Evolutionary conservation across 768 basidiomycete species (phyloP).

Genomic region (Serendipita vermifera): DNA sequence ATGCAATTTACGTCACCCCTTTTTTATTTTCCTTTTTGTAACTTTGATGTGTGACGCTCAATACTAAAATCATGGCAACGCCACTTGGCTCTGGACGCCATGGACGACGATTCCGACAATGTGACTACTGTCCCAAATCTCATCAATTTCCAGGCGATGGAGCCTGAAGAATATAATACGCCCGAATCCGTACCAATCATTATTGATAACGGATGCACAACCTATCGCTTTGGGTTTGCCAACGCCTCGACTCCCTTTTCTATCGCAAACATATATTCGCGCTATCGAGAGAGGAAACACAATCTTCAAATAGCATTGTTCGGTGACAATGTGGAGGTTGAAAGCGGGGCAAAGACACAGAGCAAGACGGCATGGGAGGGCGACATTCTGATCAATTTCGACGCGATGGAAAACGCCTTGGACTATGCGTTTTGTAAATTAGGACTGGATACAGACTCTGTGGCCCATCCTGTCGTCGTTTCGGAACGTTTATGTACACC

Average conservation of each 20-base stretch:
- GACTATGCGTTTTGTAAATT: constrained; percentile 85
- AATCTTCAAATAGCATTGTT: constrained; percentile 77
- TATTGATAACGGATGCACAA: constrained; percentile 82
- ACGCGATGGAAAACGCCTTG: constrained; percentile 85
- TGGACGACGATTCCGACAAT: constrained; percentile 7
- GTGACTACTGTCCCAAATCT: constrained; percentile 6
- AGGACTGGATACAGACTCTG: constrained; percentile 59
- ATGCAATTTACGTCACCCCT: no score
- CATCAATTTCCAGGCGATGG: neutral
- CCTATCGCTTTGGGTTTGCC: constrained; percentile 73
- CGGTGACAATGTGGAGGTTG: constrained; percentile 75
- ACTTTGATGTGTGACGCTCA: no score
- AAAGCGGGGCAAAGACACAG: constrained; percentile 70
- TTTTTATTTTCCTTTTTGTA: no score
- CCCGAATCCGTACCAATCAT: constrained; percentile 40
- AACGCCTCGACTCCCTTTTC: constrained; percentile 43
- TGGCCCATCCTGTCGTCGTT: constrained; percentile 88
- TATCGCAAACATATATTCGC: constrained; percentile 61
- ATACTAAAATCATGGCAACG: no score
- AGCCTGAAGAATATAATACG: constrained; percentile 6
- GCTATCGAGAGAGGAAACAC: constrained; percentile 79
- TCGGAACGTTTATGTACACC: constrained; percentile 84
- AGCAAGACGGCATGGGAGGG: constrained; percentile 84
- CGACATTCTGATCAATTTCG: constrained; percentile 81
- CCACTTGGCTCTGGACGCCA: no score